Evolutionary conservation across 495 filamentous ascomycete genomes (phyloP).

Genomic region (Lasiosphaeria miniovina): DNA sequence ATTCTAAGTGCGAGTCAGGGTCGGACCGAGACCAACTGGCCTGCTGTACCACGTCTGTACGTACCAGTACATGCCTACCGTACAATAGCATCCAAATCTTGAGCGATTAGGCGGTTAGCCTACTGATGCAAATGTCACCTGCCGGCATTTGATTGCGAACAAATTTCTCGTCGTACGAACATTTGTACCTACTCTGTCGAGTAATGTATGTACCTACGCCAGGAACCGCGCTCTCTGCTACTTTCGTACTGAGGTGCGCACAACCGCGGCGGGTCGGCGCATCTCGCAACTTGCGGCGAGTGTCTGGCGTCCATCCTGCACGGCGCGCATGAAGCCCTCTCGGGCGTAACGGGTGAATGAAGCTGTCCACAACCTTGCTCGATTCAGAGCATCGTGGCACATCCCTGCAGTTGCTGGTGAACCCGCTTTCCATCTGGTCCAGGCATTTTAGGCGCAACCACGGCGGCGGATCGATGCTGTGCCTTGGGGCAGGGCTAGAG

Average conservation of each 20-base stretch:
- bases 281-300: no score
- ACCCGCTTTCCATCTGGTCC: no score
- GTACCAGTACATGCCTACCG: no score
- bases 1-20: not conserved
- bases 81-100: not conserved
- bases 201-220: not conserved
- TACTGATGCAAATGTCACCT: slow-evolving; percentile 4
- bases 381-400: no score
- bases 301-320: no score
- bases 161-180: not conserved
- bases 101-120: slow-evolving; percentile 11
- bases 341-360: no score
- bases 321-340: no score
- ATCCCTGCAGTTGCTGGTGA: no score
- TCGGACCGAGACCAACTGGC: slow-evolving; percentile 1
- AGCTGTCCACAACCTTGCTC: no score
- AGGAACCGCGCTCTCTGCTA: not conserved
- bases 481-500: not conserved
- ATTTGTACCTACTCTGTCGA: not conserved
- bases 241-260: not conserved
- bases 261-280: not conserved
- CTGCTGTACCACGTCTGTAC: slow-evolving; percentile 2
- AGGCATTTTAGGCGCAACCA: slow-evolving; percentile 1
- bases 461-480: not conserved
- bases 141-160: not conserved